These are phyloP conservation scores for Dictyostelium gargantuum DNA, from an alignment of 208 protist genomes.

Conservation along the genomic window DNA sequence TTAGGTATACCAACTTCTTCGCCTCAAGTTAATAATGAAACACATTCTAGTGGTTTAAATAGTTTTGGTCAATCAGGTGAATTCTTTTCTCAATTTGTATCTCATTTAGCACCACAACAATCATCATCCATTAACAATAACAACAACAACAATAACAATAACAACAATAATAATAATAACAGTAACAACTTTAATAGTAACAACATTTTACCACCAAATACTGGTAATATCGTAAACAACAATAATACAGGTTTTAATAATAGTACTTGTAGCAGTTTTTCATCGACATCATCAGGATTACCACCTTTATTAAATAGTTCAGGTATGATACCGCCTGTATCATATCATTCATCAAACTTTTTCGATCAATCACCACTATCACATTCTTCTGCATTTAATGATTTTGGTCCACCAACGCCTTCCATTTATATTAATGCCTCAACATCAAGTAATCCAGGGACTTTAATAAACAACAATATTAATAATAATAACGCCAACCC, in stretches of 20 bases:
- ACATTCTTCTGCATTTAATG: neutral
- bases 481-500: neutral
- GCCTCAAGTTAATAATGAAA: neutral
- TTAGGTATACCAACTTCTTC: neutral
- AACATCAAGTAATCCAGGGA: neutral
- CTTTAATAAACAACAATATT: neutral
- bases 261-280: neutral
- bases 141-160: neutral
- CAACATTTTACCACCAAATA: neutral
- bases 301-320: constrained; percentile 18
- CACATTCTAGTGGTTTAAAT: too few species aligned
- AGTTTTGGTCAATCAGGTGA: neutral
- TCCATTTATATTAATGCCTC: neutral
- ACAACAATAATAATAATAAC: neutral
- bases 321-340: constrained; percentile 13
- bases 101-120: neutral
- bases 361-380: constrained; percentile 56
- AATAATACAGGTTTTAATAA: too few species aligned
- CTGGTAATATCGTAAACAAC: neutral
- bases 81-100: constrained; percentile 20
- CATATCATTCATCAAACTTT: constrained; percentile 16
- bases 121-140: neutral
- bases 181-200: neutral
- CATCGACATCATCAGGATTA: neutral
- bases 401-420: constrained; percentile 49